Percentiles rank a stretch among this genome's conserved stretches.
These are phyloP conservation scores for Penicillium fimorum DNA, from an alignment of 495 filamentous ascomycete species.

Conservation along the genomic window DNA sequence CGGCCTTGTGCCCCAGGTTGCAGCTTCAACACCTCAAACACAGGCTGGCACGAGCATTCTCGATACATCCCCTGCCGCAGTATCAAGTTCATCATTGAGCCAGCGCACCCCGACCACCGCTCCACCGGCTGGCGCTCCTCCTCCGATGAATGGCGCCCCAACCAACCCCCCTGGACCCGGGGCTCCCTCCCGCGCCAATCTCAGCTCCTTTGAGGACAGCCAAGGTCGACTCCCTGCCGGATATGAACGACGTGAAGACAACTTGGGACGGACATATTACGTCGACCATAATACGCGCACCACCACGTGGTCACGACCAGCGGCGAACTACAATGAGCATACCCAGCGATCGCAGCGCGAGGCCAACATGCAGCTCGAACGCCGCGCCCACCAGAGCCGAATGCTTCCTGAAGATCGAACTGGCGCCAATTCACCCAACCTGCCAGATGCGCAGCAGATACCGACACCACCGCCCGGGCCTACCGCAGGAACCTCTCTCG, in stretches of 20 bases:
- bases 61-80: constrained; percentile 31
- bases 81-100: constrained; percentile 38
- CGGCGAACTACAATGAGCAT: constrained; percentile 73
- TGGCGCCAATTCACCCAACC: constrained; percentile 86
- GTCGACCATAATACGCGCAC: constrained; percentile 97
- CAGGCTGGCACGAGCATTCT: constrained; percentile 31
- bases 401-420: constrained; percentile 96
- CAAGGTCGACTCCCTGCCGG: constrained; percentile 89
- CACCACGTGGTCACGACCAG: constrained; percentile 92
- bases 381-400: constrained; percentile 88
- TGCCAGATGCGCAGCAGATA: constrained; percentile 59
- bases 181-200: constrained; percentile 49
- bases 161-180: constrained; percentile 44
- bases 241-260: constrained; percentile 95
- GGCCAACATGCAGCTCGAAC: constrained; percentile 85
- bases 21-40: constrained; percentile 30
- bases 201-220: constrained; percentile 93
- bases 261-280: constrained; percentile 97
- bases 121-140: constrained; percentile 26
- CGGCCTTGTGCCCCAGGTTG: constrained; percentile 42
- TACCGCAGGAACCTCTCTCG: constrained; percentile 10
- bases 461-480: constrained; percentile 46
- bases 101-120: constrained; percentile 42
- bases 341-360: constrained; percentile 76
- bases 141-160: constrained; percentile 18